phyloP scores from a whole-genome alignment of 371 early-diverging fungal genomes.

The Circinella minor region DNA sequence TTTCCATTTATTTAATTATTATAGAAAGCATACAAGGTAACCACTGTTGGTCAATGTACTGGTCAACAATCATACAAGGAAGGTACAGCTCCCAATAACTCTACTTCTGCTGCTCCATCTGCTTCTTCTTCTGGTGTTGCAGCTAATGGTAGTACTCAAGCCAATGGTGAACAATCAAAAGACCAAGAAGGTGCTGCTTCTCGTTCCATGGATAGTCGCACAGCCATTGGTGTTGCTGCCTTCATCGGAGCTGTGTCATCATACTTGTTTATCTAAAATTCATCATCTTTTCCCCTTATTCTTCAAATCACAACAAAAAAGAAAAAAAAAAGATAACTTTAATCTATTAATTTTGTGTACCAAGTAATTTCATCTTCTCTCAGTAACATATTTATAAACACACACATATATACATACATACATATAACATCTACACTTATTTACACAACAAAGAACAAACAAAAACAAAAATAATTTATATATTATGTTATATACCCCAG shows the following conservation, averaged over 20 bases:
- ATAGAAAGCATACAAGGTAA: slow-evolving; percentile 46
- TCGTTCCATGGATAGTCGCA: background rate
- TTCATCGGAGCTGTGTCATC: background rate
- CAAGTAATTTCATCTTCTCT: slow-evolving; percentile 9
- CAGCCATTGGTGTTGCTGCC: background rate
- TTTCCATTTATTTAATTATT: background rate
- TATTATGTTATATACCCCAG: too few relatives aligned
- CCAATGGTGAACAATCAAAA: background rate
- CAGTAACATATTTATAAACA: too few relatives aligned
- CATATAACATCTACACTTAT: too few relatives aligned
- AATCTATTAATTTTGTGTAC: slow-evolving; percentile 9
- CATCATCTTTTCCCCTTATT: background rate
- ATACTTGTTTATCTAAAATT: background rate
- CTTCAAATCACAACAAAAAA: background rate
- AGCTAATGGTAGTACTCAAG: background rate
- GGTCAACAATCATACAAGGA: slow-evolving; percentile 48
- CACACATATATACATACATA: too few relatives aligned
- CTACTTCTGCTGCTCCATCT: slow-evolving; percentile 21
- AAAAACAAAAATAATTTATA: too few relatives aligned
- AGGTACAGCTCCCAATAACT: slow-evolving; percentile 20
- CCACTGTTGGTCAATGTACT: slow-evolving; percentile 46
- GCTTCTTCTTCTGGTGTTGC: slow-evolving; percentile 23
- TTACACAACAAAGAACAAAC: too few relatives aligned
- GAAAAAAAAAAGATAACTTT: background rate
- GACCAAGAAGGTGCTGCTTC: background rate